Conservation (phyloP, 805 yeast genomes). For the Nakazawaea wyomingensis region DNA sequence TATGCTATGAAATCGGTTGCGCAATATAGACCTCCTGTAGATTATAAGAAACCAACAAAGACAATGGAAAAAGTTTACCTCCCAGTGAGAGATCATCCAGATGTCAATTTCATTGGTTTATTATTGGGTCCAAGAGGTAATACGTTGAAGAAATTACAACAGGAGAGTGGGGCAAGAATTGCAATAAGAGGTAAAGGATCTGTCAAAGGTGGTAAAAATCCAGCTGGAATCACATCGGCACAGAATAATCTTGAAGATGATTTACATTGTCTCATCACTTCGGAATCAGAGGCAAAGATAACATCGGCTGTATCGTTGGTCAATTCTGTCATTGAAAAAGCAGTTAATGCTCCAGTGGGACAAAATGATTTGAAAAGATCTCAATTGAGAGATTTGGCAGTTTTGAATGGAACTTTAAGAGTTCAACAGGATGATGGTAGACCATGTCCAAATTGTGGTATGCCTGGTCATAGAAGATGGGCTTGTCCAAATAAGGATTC, state of each 20-base stretch:
- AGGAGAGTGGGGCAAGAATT: slow-evolving; percentile 80
- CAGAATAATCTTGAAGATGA: slow-evolving; percentile 69
- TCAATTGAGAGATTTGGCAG: slow-evolving; percentile 88
- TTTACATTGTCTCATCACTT: slow-evolving; percentile 80
- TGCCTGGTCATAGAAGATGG: slow-evolving; percentile 56
- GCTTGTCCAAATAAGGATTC: slow-evolving; percentile 54
- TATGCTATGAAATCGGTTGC: slow-evolving; percentile 69
- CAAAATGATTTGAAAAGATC: slow-evolving; percentile 88
- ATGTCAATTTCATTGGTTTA: slow-evolving; percentile 86
- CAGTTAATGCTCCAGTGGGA: slow-evolving; percentile 86
- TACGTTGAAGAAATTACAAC: slow-evolving; percentile 75
- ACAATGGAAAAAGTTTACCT: slow-evolving; percentile 78
- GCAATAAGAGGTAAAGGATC: slow-evolving; percentile 95
- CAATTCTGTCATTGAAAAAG: slow-evolving; percentile 71
- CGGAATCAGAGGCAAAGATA: slow-evolving; percentile 74
- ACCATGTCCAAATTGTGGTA: slow-evolving; percentile 61
- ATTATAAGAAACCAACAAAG: slow-evolving; percentile 63
- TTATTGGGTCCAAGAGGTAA: slow-evolving; percentile 94
- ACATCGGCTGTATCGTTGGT: slow-evolving; percentile 70
- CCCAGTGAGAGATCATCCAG: slow-evolving; percentile 84
- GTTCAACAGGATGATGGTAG: slow-evolving; percentile 58
- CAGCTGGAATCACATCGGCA: slow-evolving; percentile 39
- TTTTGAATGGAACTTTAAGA: slow-evolving; percentile 88
- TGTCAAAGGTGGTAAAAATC: slow-evolving; percentile 81
- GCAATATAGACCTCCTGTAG: slow-evolving; percentile 72